Base-by-base conservation (phyloP, 208 protist species). In the Vickermania ingenoplastis region DNA sequence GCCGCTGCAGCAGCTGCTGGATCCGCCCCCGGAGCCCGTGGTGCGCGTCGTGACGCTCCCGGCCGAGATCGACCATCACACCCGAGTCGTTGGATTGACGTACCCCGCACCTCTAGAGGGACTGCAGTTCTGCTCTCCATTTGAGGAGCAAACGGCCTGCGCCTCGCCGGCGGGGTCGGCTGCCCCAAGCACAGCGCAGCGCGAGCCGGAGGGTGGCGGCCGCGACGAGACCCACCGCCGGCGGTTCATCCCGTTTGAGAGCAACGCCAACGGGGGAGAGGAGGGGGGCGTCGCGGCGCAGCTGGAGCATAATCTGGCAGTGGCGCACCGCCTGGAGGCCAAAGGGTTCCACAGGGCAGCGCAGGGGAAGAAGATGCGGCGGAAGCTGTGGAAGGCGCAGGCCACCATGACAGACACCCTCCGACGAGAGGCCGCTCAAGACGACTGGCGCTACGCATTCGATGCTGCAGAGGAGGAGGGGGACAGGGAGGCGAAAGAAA, bases 391-490 rank as follows among this genome's bases (percentile, higher is more conserved):
- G 36, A 45, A 45, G 36, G 36, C 36, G 36, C 36, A 45, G 36
- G 36, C 36, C 7, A 17, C 36, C 11, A 17, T 45, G 36, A 45
- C 36, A n/a, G 36, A 45, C 36, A 17, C 36, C 11, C 36, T 45
- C 36, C 36, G 36, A 7, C 7, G 17, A 17, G 36, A 7, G 11
- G 36, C 36, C 36, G 17, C 11, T 45, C 36, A 45, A 45, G 36
- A 45, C 11, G 36, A 45, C 17, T 45, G 36, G 36, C 7, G 17
- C 11, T 45, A 45, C 36, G 31, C 55, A 31, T n/a, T 4, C 50
- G 25, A 58, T 22, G 49, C 1, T 51, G 28, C 17, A 49, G 65
- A 22, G 0, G 58, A 60, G 29, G 62, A 54, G 7, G 57, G 23
- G 7, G 69, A 59, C 1, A 53, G 41, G 22, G 27, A 49, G 53